Evolutionary conservation across 2,329 filamentous ascomycete species (phyloP).

Genomic region (Nakataea oryzae): DNA sequence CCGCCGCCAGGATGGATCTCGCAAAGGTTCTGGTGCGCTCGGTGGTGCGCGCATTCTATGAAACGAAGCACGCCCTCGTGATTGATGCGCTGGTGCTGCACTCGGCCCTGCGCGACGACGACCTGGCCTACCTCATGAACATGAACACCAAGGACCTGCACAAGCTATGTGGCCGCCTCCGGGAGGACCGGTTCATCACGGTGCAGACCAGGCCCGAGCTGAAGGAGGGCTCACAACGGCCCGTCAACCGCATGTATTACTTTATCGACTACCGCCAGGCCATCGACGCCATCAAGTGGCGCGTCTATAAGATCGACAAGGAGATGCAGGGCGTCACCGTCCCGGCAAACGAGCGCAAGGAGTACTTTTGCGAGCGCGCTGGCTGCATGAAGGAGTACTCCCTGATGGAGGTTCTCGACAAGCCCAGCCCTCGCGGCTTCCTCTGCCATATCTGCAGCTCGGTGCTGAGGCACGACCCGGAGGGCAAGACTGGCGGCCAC

Average conservation of each 20-base stretch:
- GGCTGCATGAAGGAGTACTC: slow-evolving; percentile 80
- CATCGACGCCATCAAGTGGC: slow-evolving; percentile 94
- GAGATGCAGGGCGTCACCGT: slow-evolving; percentile 77
- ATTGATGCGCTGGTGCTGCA: slow-evolving; percentile 81
- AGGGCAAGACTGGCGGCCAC: slow-evolving; percentile 58
- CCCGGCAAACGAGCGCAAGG: slow-evolving; percentile 77
- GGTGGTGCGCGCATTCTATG: slow-evolving; percentile 77
- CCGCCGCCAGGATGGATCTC: slow-evolving; percentile 32
- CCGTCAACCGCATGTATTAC: slow-evolving; percentile 85
- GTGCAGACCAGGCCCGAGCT: slow-evolving; percentile 70
- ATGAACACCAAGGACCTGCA: slow-evolving; percentile 89
- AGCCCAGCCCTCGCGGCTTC: slow-evolving; percentile 60
- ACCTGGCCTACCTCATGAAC: slow-evolving; percentile 75
- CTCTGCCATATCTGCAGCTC: slow-evolving; percentile 69
- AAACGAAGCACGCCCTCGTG: slow-evolving; percentile 73
- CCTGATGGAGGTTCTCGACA: slow-evolving; percentile 78
- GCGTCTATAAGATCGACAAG: slow-evolving; percentile 79
- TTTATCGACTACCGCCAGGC: slow-evolving; percentile 92
- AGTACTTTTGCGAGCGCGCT: slow-evolving; percentile 65
- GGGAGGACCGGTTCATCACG: slow-evolving; percentile 75
- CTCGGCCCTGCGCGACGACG: slow-evolving; percentile 71
- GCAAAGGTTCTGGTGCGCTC: slow-evolving; percentile 75
- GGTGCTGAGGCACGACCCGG: slow-evolving; percentile 53
- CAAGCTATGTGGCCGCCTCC: slow-evolving; percentile 75
- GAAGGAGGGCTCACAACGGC: slow-evolving; percentile 70